Evolutionary conservation across 192 early-diverging fungal species (phyloP).

Genomic region (Diversispora eburnea): DNA sequence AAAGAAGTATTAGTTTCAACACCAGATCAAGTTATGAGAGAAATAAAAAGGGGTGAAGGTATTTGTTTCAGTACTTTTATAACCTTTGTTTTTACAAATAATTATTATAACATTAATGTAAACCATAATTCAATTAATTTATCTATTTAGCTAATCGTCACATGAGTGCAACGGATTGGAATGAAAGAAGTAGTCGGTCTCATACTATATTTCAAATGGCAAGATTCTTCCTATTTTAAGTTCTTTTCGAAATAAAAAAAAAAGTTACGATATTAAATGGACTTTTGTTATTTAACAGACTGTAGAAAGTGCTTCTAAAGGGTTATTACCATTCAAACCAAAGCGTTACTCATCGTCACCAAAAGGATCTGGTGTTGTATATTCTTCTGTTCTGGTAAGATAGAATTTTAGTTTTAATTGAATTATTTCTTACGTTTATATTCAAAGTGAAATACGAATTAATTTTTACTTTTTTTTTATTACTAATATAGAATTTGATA

Average conservation of each 20-base stretch:
- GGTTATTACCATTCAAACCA: constrained; percentile 31
- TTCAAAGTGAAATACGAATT: background rate
- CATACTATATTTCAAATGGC: constrained; percentile 96
- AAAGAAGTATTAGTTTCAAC: constrained; percentile 73
- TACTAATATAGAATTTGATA: constrained; percentile 70
- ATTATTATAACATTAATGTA: background rate
- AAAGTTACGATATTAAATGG: too few relatives aligned
- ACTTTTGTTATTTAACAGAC: constrained; percentile 37
- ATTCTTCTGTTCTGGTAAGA: constrained; percentile 17
- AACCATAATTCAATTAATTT: background rate
- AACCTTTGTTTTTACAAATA: background rate
- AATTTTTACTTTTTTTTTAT: background rate
- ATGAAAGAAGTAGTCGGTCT: constrained; percentile 85
- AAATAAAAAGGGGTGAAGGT: constrained; percentile 74
- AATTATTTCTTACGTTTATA: background rate
- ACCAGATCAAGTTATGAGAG: constrained; percentile 67
- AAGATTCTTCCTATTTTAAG: constrained; percentile 3
- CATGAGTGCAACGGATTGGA: constrained; percentile 89
- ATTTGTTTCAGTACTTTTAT: background rate
- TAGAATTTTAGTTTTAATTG: too few relatives aligned
- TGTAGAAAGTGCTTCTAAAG: constrained; percentile 61
- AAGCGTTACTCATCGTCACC: constrained; percentile 30
- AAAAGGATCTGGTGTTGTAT: constrained; percentile 26
- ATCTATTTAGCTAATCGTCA: constrained; percentile 64
- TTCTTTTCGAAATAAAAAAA: too few relatives aligned